Percentiles rank a stretch among this genome's conserved stretches.
Conservation (phyloP, 371 early-diverging fungal species). For the Zopfochytrium polystomum region DNA sequence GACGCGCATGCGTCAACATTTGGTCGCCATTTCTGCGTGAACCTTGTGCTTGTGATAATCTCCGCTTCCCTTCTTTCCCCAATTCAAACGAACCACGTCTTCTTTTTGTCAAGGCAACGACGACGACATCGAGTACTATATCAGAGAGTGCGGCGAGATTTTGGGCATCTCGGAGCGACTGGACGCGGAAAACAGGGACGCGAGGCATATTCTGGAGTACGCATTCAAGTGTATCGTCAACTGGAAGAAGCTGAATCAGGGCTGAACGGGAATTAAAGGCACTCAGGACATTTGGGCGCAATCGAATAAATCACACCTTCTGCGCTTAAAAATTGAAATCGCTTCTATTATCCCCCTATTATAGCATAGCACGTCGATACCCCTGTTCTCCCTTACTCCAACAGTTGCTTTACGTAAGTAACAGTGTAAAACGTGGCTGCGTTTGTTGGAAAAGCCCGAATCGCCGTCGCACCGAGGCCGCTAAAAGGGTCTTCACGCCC, state of each 20-base stretch:
- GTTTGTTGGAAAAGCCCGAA: constrained; percentile 84
- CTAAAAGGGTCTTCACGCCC: constrained; percentile 64
- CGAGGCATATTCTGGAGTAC: constrained; percentile 44
- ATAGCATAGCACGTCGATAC: too few relatives aligned
- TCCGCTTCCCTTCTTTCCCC: too few relatives aligned
- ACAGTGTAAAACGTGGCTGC: constrained; percentile 69
- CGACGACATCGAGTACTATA: constrained; percentile 58
- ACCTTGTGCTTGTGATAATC: too few relatives aligned
- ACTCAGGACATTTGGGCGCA: too few relatives aligned
- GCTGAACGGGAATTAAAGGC: too few relatives aligned
- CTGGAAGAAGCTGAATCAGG: constrained; percentile 50
- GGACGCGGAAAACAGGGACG: constrained; percentile 39
- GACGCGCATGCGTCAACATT: background rate
- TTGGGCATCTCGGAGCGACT: constrained; percentile 49
- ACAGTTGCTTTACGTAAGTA: constrained; percentile 13
- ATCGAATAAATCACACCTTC: too few relatives aligned
- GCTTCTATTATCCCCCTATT: too few relatives aligned
- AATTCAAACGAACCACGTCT: too few relatives aligned
- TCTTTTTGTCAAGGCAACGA: constrained; percentile 53
- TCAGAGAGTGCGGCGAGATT: constrained; percentile 54
- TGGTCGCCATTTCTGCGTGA: too few relatives aligned
- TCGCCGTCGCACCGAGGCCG: constrained; percentile 70
- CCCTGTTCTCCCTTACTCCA: constrained; percentile 36
- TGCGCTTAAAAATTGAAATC: too few relatives aligned
- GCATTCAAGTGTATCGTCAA: constrained; percentile 46